Evolutionary conservation across 1,139 yeast genomes (phyloP).

Genomic region (Magnusiomyces ingens): DNA sequence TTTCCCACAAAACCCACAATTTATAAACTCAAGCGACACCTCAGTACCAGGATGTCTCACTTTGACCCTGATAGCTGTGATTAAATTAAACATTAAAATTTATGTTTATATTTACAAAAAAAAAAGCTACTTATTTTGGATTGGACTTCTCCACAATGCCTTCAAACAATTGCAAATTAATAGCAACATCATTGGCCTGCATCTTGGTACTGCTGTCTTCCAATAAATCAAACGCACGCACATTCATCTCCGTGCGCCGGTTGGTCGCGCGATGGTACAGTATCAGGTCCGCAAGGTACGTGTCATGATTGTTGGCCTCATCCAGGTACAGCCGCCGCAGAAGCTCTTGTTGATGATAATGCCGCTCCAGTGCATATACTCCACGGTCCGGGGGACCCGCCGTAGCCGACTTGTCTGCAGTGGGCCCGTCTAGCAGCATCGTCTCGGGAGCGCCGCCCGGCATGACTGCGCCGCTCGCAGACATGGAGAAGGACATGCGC

Average conservation of each 20-base stretch:
- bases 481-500: conserved; percentile 8
- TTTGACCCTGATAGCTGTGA: too few relatives aligned
- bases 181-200: conserved; percentile 54
- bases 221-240: conserved; percentile 54
- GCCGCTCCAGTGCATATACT: background rate
- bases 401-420: too few relatives aligned
- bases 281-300: conserved; percentile 29
- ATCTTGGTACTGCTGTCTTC: conserved; percentile 57
- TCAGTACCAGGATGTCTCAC: too few relatives aligned
- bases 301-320: conserved; percentile 11
- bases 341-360: background rate
- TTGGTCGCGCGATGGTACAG: conserved; percentile 32
- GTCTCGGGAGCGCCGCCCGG: background rate
- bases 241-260: conserved; percentile 32
- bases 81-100: too few relatives aligned
- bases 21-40: too few relatives aligned
- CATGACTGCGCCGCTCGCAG: background rate
- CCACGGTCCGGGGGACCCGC: too few relatives aligned
- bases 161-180: conserved; percentile 69
- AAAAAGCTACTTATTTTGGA: conserved; percentile 35
- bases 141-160: conserved; percentile 65
- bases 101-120: background rate
- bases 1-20: too few relatives aligned
- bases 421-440: too few relatives aligned
- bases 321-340: background rate